Evolutionary conservation across 352 stramenopile genomes (phyloP), one percentile per base, ranked within the genome.

Genomic region (Phytophthora europaea): DNA sequence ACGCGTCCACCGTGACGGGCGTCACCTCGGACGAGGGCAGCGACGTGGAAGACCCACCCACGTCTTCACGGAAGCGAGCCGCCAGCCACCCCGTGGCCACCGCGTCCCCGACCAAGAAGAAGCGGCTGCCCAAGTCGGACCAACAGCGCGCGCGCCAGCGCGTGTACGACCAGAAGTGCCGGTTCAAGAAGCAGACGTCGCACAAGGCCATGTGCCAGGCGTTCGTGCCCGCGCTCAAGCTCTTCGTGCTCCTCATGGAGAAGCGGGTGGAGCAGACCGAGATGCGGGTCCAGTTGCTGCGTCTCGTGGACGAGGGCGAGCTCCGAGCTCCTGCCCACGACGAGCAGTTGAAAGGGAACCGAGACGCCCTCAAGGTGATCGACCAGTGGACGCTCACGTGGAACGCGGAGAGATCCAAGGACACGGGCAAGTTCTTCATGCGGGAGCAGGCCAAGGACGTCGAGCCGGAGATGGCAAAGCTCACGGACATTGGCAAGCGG

Each of bases 371-470:
- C n/a, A 20, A 61, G 20, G 64, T 52, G 33, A 76, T 76, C 18
- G 13, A 70, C 20, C 18, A 40, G 6, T 76, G 67, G 45, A 26
- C 34, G 13, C n/a, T 23, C 15, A 52, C 61, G 16, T 79, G 72
- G 72, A 53, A n/a, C n/a, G n/a, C 22, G 3, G 33, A 52, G 33
- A 12, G 56, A 10, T 73, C 69, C 28, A 73, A 45, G 1, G 45
- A 70, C 8, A 38, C 55, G 33, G 62, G 67, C 23, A 79, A 73
- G 28, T 76, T 70, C 55, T 79, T 79, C 50, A 51, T 79, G n/a
- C 70, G 61, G 34, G 40, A 45, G 10, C 31, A 70, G 6, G 53
- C 61, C 3, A 51, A 60, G 2, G 65, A 66, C 4, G 72, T 79
- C 7, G 40, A 73, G 34, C 20, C 4, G 28, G 16, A 66, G 16